These are phyloP conservation scores for Pichia rugopelliculosa DNA, from an alignment of 805 yeast genomes.

Conservation along the genomic window DNA sequence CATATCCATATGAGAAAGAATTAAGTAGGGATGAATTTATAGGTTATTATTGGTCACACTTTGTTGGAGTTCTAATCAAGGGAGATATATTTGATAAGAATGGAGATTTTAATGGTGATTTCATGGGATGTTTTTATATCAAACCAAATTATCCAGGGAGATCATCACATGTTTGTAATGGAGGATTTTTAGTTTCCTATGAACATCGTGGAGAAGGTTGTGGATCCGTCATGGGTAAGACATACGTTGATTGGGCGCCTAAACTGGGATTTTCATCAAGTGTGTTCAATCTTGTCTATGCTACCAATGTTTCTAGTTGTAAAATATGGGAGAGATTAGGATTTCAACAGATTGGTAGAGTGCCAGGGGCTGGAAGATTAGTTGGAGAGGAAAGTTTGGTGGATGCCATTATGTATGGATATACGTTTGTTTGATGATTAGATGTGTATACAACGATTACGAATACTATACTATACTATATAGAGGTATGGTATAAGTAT, in stretches of 20 bases:
- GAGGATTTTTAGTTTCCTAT: slow-evolving; percentile 68
- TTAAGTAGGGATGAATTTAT: slow-evolving; percentile 42
- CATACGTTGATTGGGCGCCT: slow-evolving; percentile 69
- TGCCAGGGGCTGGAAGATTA: slow-evolving; percentile 67
- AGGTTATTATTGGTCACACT: slow-evolving; percentile 62
- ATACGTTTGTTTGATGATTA: slow-evolving; percentile 39
- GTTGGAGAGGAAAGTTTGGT: slow-evolving; percentile 55
- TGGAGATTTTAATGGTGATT: slow-evolving; percentile 15
- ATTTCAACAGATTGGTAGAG: slow-evolving; percentile 68
- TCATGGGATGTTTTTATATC: slow-evolving; percentile 70
- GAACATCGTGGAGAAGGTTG: slow-evolving; percentile 49
- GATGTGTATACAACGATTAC: too few species aligned
- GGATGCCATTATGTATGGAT: slow-evolving; percentile 76
- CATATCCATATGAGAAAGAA: slow-evolving; percentile 56
- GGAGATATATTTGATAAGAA: slow-evolving; percentile 27
- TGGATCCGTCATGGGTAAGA: slow-evolving; percentile 62
- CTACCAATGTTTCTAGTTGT: slow-evolving; percentile 65
- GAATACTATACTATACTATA: too few species aligned
- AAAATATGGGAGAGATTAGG: slow-evolving; percentile 80
- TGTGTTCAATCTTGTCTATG: slow-evolving; percentile 84
- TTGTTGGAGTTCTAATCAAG: slow-evolving; percentile 54
- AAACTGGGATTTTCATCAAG: slow-evolving; percentile 71
- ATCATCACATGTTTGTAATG: slow-evolving; percentile 83
- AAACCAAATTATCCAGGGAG: slow-evolving; percentile 85
- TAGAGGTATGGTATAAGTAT: too few species aligned